Base-by-base conservation (phyloP, 768 basidiomycete genomes). In the Suillus ampliporus region DNA sequence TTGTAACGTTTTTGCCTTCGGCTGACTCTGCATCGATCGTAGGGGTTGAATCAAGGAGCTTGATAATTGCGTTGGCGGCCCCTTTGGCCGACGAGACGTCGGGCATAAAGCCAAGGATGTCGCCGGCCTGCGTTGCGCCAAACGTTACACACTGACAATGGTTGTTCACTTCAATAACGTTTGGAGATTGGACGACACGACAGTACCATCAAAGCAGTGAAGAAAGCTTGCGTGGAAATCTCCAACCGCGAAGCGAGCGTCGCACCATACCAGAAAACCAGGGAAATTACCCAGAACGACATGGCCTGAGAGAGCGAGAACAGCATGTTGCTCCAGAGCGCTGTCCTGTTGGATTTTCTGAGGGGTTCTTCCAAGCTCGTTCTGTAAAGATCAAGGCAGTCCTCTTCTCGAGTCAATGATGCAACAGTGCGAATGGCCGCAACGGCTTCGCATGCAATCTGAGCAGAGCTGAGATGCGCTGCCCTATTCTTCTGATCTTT, bases 361-460 rank as follows among this genome's bases (percentile, higher is more conserved):
- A 95, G 79, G 4, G 95, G 94, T 26, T 65, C 84, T 58, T 93
- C 90, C 58, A 97, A 79, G 68, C 88, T 89, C 60, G 82, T 61
- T 68, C 86, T 87, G 76, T 93, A 94, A 7, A 85, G 70, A 19
- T 79, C 69, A 54, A 83, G 80, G 71, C 92, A 93, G 64, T 95
- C 92, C 31, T 88, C 84, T 73, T 98, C 96, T 23, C 95, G 82
- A 0, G 94, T 96, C 48, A 98, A 81, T 1, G 89, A 83, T 10
- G 95, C 94, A 38, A 98, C 95, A 1, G 96, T 97, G 40, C 92
- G 86, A 67, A 98, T 96, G 13, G 96, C 84, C 7, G 84, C 90
- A 35, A 94, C 93, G 35, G 94, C 94, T 75, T 98, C 96, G 67
- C 94, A 95, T 43, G 95, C 95, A n/a, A 95, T 72, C 63, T 97